Evolutionary conservation across 2,329 filamentous ascomycete genomes (phyloP).

Genomic region (Aspergillus sojae): DNA sequence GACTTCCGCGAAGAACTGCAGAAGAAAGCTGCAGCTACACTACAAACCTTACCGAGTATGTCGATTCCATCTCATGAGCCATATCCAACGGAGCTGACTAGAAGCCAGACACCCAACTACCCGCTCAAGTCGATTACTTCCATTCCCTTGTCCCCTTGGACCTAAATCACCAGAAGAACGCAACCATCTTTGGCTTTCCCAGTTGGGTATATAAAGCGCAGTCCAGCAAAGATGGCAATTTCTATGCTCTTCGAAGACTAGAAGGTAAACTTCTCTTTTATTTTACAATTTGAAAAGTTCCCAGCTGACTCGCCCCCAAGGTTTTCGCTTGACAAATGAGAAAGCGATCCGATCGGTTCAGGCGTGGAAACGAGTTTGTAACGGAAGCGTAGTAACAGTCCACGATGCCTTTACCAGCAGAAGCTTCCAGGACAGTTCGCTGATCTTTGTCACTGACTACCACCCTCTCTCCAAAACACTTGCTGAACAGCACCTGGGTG

Average conservation of each 20-base stretch:
- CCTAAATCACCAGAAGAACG: conserved; percentile 75
- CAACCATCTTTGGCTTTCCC: conserved; percentile 78
- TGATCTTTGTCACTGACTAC: conserved; percentile 93
- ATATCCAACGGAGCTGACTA: conserved; percentile 1
- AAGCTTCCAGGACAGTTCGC: conserved; percentile 89
- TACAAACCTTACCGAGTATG: conserved; percentile 80
- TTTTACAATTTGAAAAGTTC: not conserved
- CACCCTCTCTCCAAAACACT: conserved; percentile 89
- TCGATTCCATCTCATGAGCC: conserved; percentile 13
- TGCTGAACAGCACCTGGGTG: conserved; percentile 69
- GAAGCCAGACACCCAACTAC: conserved; percentile 67
- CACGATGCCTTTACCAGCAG: conserved; percentile 92
- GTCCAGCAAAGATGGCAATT: conserved; percentile 82
- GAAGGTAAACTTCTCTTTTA: conserved; percentile 59
- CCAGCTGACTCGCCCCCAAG: conserved; percentile 39
- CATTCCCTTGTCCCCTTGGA: conserved; percentile 91
- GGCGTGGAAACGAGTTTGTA: conserved; percentile 84
- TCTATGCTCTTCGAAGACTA: conserved; percentile 83
- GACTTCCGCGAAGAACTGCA: conserved; percentile 85
- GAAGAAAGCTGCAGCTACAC: conserved; percentile 80
- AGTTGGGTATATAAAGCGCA: conserved; percentile 96
- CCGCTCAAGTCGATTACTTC: conserved; percentile 78
- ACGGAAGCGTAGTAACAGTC: conserved; percentile 79
- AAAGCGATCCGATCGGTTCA: conserved; percentile 83
- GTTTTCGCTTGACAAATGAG: conserved; percentile 85